A percentile compares a stretch with the other conserved stretches of the same genome.
Conservation (phyloP, 306 rosid species). For the Luffa aegyptiaca region DNA sequence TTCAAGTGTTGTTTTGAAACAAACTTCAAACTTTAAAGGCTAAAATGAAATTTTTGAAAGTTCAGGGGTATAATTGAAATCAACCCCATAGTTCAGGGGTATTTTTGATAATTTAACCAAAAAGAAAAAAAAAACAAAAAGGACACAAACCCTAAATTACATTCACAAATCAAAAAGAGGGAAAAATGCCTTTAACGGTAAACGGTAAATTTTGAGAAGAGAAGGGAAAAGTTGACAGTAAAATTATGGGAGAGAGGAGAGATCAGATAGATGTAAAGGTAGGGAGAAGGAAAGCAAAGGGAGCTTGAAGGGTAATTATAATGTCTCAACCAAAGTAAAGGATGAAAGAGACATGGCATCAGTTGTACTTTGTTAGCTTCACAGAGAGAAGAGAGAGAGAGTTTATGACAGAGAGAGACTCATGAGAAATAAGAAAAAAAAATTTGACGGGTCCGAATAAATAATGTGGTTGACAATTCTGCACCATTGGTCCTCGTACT, state of each 20-base stretch:
- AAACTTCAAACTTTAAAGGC: no score
- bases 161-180: neutral
- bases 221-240: slow-evolving; percentile 19
- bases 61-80: no score
- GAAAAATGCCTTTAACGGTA: neutral
- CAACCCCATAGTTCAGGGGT: no score
- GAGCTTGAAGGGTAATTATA: slow-evolving; percentile 10
- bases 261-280: slow-evolving; percentile 4
- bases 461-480: neutral
- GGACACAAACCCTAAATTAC: neutral
- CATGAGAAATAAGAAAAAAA: neutral
- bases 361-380: slow-evolving; percentile 9
- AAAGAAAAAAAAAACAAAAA: neutral
- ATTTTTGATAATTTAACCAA: no score
- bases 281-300: slow-evolving; percentile 11
- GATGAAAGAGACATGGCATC: slow-evolving; percentile 10
- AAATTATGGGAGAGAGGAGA: neutral
- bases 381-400: neutral
- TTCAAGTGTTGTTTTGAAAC: no score
- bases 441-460: neutral
- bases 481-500: no score
- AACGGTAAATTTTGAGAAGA: slow-evolving; percentile 19
- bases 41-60: no score
- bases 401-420: neutral
- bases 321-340: slow-evolving; percentile 8